These are phyloP conservation scores for Forsythia viridissima DNA, from an alignment of 257 asterid genomes.

Conservation along the genomic window DNA sequence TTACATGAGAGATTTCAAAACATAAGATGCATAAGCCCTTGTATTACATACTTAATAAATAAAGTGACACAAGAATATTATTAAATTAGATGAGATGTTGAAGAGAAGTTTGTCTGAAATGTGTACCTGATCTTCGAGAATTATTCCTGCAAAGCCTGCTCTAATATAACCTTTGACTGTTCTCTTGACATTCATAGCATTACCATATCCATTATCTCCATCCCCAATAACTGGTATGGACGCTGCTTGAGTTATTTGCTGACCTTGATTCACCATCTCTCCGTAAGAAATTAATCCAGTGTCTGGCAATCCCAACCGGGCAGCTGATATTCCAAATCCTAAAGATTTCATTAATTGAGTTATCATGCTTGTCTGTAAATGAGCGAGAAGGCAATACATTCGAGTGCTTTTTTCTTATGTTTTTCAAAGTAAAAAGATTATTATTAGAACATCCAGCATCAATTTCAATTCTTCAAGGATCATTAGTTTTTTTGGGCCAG, in stretches of 20 bases:
- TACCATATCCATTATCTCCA: constrained; percentile 96
- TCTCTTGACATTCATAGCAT: constrained; percentile 94
- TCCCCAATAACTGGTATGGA: constrained; percentile 91
- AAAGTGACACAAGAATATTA: neutral
- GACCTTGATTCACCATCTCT: constrained; percentile 93
- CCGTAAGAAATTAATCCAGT: constrained; percentile 88
- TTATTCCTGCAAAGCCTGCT: constrained; percentile 91
- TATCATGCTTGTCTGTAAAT: constrained; percentile 14
- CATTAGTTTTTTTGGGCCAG: neutral
- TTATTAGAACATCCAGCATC: neutral
- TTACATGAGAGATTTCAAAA: neutral
- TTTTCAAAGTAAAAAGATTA: neutral
- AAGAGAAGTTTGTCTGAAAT: neutral
- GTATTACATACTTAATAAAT: constrained; percentile 3
- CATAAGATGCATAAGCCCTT: neutral
- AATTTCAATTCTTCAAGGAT: neutral
- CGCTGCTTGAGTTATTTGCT: constrained; percentile 70
- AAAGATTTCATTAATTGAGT: constrained; percentile 26
- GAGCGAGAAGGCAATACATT: neutral
- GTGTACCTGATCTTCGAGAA: constrained; percentile 93
- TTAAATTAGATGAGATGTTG: neutral
- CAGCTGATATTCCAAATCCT: constrained; percentile 97
- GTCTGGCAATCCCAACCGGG: constrained; percentile 86
- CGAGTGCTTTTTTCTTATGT: neutral
- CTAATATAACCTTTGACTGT: constrained; percentile 78